phyloP scores from a whole-genome alignment of 2,329 filamentous ascomycete species.

The Sclerotinia borealis region DNA sequence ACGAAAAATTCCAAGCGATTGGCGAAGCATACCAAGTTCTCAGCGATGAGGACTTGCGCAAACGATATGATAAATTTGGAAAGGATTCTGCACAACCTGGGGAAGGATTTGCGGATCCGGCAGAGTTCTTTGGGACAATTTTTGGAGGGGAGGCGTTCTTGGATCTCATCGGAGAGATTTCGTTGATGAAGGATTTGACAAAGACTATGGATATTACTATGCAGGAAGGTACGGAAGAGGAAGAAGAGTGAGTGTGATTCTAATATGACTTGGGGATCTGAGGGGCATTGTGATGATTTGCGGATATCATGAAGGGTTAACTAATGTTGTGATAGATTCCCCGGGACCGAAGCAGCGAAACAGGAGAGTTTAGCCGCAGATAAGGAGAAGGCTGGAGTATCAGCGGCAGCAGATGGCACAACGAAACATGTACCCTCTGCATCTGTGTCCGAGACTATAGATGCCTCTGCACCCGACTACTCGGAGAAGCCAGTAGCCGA shows the following conservation, averaged over 20 bases:
- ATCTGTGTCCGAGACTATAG: slow-evolving; percentile 21
- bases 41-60: slow-evolving; percentile 78
- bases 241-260: slow-evolving; percentile 34
- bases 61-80: slow-evolving; percentile 93
- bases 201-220: slow-evolving; percentile 98
- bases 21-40: slow-evolving; percentile 73
- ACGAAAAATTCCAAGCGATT: slow-evolving; percentile 89
- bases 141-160: slow-evolving; percentile 94
- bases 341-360: slow-evolving; percentile 51
- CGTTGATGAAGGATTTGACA: slow-evolving; percentile 95
- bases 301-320: slow-evolving; percentile 41
- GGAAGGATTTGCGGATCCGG: slow-evolving; percentile 89
- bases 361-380: slow-evolving; percentile 44
- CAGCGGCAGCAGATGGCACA: slow-evolving; percentile 14
- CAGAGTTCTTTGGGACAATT: slow-evolving; percentile 97
- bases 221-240: slow-evolving; percentile 66
- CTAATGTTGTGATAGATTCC: slow-evolving; percentile 35
- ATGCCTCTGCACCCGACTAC: slow-evolving; percentile 12
- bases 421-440: slow-evolving; percentile 15
- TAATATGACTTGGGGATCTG: not conserved
- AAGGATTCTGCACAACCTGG: slow-evolving; percentile 90
- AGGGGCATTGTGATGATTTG: not conserved
- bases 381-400: slow-evolving; percentile 26
- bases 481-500: slow-evolving; percentile 16
- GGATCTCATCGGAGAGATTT: slow-evolving; percentile 97